phyloP scores from a whole-genome alignment of 768 basidiomycete genomes.

The Baorangia bicolor region DNA sequence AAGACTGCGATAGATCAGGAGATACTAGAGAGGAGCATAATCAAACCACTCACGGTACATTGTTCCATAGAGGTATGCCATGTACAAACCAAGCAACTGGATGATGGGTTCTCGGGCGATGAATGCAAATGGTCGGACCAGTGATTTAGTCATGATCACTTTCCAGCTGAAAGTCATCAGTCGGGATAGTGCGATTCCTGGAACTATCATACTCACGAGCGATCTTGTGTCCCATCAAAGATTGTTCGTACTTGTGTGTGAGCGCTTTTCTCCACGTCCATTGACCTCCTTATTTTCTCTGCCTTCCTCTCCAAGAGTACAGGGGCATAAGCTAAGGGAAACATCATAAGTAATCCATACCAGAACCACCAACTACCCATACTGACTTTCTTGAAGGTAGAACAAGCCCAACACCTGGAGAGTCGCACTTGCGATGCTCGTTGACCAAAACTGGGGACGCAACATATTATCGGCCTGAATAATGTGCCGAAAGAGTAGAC shows the following conservation, averaged over 20 bases:
- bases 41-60: slow-evolving; percentile 47
- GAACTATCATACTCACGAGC: slow-evolving; percentile 38
- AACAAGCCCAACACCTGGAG: slow-evolving; percentile 58
- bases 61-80: slow-evolving; percentile 67
- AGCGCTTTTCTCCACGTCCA: slow-evolving; percentile 48
- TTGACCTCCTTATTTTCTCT: slow-evolving; percentile 38
- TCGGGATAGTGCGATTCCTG: neutral
- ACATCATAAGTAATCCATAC: slow-evolving; percentile 15
- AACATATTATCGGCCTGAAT: neutral
- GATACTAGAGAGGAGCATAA: neutral
- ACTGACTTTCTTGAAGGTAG: slow-evolving; percentile 62
- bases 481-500: slow-evolving; percentile 14
- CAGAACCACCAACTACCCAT: neutral
- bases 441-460: slow-evolving; percentile 58
- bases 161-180: slow-evolving; percentile 43
- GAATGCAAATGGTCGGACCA: slow-evolving; percentile 68
- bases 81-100: slow-evolving; percentile 64
- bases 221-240: slow-evolving; percentile 40
- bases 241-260: slow-evolving; percentile 44
- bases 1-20: slow-evolving; percentile 46
- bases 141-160: slow-evolving; percentile 47
- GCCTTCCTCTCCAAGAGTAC: slow-evolving; percentile 52
- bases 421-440: slow-evolving; percentile 52
- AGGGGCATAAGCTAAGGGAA: slow-evolving; percentile 26
- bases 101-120: slow-evolving; percentile 63